Evolutionary conservation across 495 filamentous ascomycete species (phyloP).

Genomic region (Neurospora terricola): DNA sequence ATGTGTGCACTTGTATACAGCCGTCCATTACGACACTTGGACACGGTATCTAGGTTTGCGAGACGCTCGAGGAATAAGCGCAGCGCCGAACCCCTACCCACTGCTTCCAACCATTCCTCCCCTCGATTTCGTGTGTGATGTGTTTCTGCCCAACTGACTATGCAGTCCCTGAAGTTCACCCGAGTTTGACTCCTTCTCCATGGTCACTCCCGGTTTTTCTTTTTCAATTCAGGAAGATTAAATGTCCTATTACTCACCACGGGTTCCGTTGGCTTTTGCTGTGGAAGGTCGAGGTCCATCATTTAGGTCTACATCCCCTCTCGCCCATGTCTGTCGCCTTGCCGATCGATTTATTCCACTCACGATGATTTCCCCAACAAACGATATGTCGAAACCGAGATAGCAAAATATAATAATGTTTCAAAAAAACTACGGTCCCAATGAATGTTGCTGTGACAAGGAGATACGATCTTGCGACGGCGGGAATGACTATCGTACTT

Average conservation of each 20-base stretch:
- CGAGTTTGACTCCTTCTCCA: slow-evolving; percentile 30
- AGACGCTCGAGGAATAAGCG: neutral
- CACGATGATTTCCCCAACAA: neutral
- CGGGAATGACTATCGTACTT: neutral
- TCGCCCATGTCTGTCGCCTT: neutral
- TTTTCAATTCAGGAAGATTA: slow-evolving; percentile 36
- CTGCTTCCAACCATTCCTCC: slow-evolving; percentile 9
- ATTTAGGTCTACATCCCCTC: slow-evolving; percentile 30
- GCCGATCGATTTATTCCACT: neutral
- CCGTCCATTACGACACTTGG: neutral
- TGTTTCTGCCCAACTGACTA: neutral
- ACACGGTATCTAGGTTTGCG: neutral
- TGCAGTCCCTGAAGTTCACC: slow-evolving; percentile 7
- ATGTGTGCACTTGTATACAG: neutral
- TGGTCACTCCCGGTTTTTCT: slow-evolving; percentile 37
- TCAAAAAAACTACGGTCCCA: neutral
- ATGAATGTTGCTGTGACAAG: neutral
- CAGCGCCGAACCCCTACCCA: neutral
- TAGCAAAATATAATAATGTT: neutral
- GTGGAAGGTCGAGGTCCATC: slow-evolving; percentile 40
- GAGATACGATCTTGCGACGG: neutral
- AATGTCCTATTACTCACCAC: slow-evolving; percentile 43
- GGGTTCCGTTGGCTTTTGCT: slow-evolving; percentile 25
- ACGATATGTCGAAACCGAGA: neutral
- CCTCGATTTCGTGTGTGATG: slow-evolving; percentile 8